Conservation (phyloP, 2,329 filamentous ascomycete species). For the Tolypocladium amazonense region DNA sequence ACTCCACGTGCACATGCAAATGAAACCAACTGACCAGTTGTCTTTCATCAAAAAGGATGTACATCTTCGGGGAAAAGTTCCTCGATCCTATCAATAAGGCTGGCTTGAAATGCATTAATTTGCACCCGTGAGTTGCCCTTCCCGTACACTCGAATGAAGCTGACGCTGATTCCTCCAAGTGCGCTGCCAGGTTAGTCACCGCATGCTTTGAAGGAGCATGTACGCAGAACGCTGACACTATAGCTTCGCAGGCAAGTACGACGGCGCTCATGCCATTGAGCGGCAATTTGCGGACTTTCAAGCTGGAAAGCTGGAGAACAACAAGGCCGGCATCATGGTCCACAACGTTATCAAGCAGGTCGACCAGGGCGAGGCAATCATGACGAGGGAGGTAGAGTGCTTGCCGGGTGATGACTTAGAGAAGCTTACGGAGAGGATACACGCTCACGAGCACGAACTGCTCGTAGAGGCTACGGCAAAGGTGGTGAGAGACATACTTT, state of each 20-base stretch:
- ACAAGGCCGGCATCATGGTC: conserved; percentile 70
- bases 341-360: conserved; percentile 76
- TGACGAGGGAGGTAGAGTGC: conserved; percentile 37
- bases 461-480: conserved; percentile 64
- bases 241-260: conserved; percentile 50
- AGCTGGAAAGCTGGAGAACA: conserved; percentile 47
- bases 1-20: no score
- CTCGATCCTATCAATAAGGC: conserved; percentile 54
- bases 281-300: conserved; percentile 66
- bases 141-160: no score
- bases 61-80: conserved; percentile 63
- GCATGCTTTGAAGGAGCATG: background rate
- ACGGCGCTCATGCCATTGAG: conserved; percentile 68
- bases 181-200: conserved; percentile 47
- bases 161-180: no score
- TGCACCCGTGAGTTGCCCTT: conserved; percentile 49
- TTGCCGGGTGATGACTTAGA: conserved; percentile 50
- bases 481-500: conserved; percentile 29
- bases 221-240: background rate
- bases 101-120: conserved; percentile 64
- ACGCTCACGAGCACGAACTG: conserved; percentile 63
- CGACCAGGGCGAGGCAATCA: conserved; percentile 66
- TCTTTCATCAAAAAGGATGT: no score
- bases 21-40: no score
- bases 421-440: conserved; percentile 61